phyloP scores from a whole-genome alignment of 2,329 filamentous ascomycete species.

The Fusarium nanum region DNA sequence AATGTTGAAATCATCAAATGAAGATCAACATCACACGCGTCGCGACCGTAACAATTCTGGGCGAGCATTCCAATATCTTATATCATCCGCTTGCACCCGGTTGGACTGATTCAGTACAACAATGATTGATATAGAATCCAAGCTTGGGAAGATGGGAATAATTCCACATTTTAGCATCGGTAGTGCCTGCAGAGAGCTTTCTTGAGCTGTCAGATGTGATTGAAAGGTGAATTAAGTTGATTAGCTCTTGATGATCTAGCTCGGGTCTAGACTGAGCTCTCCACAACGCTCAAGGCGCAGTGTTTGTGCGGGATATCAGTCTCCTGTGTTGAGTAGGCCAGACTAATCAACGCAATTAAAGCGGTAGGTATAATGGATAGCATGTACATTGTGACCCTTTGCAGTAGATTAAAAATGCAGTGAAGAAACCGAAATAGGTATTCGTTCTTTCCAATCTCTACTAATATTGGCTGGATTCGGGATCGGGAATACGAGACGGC shows the following conservation, averaged over 20 bases:
- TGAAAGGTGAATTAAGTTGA: background rate
- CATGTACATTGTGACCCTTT: background rate
- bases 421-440: background rate
- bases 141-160: background rate
- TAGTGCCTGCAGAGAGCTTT: background rate
- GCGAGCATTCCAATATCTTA: background rate
- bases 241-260: background rate
- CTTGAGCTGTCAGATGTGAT: background rate
- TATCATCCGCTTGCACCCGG: background rate
- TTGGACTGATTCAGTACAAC: background rate
- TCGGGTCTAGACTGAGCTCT: background rate
- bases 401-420: background rate
- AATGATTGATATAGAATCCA: background rate
- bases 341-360: background rate
- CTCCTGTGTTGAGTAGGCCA: background rate
- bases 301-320: background rate
- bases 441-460: no score
- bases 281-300: background rate
- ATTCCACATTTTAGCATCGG: slow-evolving; percentile 8
- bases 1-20: slow-evolving; percentile 3
- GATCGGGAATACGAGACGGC: background rate
- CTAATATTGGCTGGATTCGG: background rate
- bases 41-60: background rate
- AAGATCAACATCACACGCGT: background rate
- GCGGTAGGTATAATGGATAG: background rate